A percentile compares a stretch with the other conserved stretches of the same genome.
Evolutionary conservation across 192 early-diverging fungal genomes (phyloP).

Genomic region (Rhizophagus prolifer): DNA sequence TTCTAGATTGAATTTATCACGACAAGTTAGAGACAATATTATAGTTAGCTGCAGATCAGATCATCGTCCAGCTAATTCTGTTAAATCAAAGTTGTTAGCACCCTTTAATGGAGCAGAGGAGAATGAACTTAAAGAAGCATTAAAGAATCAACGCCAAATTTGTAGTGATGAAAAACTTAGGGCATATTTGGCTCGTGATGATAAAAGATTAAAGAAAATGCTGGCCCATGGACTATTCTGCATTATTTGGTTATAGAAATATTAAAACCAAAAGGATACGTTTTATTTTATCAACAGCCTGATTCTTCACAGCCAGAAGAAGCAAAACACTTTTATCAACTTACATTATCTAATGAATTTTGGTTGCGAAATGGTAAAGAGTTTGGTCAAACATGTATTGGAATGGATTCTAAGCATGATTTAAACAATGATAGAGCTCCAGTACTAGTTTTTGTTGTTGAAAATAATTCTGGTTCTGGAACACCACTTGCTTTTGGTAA

Average conservation of each 20-base stretch:
- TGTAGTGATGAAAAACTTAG: too few species aligned
- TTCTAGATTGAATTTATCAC: too few species aligned
- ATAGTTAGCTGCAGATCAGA: too few species aligned
- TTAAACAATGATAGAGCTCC: slow-evolving; percentile 3
- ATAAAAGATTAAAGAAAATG: too few species aligned
- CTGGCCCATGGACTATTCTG: neutral
- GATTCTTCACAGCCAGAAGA: neutral
- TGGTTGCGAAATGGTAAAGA: neutral
- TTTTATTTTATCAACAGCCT: neutral
- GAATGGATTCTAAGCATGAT: slow-evolving; percentile 5
- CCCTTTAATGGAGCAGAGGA: too few species aligned
- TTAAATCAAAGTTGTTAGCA: too few species aligned
- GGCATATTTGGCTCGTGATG: too few species aligned
- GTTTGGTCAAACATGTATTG: neutral
- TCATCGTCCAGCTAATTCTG: too few species aligned
- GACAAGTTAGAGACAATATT: too few species aligned
- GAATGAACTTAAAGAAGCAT: too few species aligned
- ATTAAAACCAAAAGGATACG: neutral
- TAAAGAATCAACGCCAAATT: too few species aligned
- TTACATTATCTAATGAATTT: slow-evolving; percentile 1
- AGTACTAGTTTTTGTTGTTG: neutral
- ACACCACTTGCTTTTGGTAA: slow-evolving; percentile 4
- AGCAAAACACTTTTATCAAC: neutral
- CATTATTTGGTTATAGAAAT: slow-evolving; percentile 4
- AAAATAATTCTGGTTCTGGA: neutral